These are phyloP conservation scores for Hypoxylon sp. DNA, from an alignment of 2,329 filamentous ascomycete genomes.

Conservation along the genomic window DNA sequence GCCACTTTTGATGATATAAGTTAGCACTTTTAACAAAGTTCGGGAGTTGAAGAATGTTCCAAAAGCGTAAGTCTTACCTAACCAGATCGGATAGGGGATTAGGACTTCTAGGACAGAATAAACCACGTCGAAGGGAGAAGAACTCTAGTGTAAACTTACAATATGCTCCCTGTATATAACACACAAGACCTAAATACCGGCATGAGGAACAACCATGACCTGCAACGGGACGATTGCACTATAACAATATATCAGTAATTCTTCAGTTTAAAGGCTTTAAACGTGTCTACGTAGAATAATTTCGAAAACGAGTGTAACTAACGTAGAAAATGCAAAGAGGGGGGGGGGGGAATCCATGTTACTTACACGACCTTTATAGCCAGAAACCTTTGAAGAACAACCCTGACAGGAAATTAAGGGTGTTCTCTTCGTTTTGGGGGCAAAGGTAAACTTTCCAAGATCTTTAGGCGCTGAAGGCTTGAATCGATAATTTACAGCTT, in stretches of 20 bases:
- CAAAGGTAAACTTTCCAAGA: no score
- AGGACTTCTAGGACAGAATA: background rate
- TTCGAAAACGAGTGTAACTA: background rate
- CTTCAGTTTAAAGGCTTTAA: background rate
- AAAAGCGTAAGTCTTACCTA: background rate
- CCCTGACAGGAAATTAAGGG: background rate
- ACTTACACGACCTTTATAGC: background rate
- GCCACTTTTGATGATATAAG: no score
- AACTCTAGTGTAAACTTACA: background rate
- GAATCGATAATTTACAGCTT: background rate
- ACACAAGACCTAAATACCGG: background rate
- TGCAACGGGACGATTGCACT: background rate
- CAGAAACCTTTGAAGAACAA: background rate
- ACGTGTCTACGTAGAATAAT: background rate
- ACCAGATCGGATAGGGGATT: background rate
- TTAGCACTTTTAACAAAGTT: no score
- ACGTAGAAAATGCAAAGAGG: background rate
- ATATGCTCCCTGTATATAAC: background rate
- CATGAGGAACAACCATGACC: conserved; percentile 3
- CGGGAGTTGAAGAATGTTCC: no score
- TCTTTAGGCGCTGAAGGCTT: background rate
- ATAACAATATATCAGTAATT: conserved; percentile 2
- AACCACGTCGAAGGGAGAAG: no score
- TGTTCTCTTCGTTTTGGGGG: no score
- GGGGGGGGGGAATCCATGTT: background rate